Evolutionary conservation across 2,329 filamentous ascomycete genomes (phyloP).

Genomic region (Diaporthe citriasiana): DNA sequence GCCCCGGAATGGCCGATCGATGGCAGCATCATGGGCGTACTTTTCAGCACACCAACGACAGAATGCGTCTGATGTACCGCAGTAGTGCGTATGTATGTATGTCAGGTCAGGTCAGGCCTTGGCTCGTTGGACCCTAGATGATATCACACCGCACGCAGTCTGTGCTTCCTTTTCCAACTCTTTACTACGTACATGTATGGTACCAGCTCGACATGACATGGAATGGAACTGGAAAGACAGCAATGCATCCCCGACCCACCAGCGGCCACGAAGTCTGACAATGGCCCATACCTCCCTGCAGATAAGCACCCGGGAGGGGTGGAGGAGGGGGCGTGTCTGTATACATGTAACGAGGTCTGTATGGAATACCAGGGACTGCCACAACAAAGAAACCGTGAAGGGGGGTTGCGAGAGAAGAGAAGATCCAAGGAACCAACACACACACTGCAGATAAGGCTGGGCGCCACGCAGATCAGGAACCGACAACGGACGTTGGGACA

Average conservation of each 20-base stretch:
- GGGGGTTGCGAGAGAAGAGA: not conserved
- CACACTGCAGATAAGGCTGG: conserved; percentile 24
- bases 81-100: conserved; percentile 14
- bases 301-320: conserved; percentile 29
- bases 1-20: conserved; percentile 10
- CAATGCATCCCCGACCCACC: conserved; percentile 5
- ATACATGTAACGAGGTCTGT: not conserved
- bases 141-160: conserved; percentile 26
- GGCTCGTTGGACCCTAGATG: conserved; percentile 25
- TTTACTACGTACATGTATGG: not conserved
- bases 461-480: conserved; percentile 32
- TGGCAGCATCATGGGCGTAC: conserved; percentile 17
- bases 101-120: conserved; percentile 6
- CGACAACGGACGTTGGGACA: conserved; percentile 32
- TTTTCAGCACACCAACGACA: conserved; percentile 25
- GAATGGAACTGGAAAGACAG: not conserved
- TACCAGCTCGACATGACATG: conserved; percentile 8
- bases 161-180: not conserved
- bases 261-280: conserved; percentile 17
- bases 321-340: conserved; percentile 8
- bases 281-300: conserved; percentile 19
- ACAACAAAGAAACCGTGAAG: not conserved
- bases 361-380: not conserved
- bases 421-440: not conserved
- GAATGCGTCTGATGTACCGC: conserved; percentile 13